These are phyloP conservation scores for Aphanomyces invadans DNA, from an alignment of 352 stramenopile species.

Conservation along the genomic window DNA sequence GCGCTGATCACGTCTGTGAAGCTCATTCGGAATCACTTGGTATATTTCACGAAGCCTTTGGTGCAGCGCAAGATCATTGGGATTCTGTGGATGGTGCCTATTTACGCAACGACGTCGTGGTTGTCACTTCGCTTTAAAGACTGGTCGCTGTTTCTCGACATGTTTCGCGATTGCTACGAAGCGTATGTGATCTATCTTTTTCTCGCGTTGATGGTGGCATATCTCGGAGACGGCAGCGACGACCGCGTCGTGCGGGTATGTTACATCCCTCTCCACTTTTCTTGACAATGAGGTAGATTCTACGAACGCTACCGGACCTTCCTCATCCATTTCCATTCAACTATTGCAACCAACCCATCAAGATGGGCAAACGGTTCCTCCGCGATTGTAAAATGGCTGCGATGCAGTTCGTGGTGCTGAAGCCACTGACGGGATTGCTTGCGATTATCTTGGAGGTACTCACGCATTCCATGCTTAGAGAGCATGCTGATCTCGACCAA, in stretches of 20 bases:
- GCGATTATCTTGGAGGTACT: conserved; percentile 71
- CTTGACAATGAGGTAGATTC: conserved; percentile 26
- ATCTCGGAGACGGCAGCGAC: conserved; percentile 89
- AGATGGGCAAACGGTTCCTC: conserved; percentile 84
- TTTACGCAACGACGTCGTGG: conserved; percentile 96
- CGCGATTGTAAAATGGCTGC: conserved; percentile 91
- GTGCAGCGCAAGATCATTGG: conserved; percentile 95
- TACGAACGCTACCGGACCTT: conserved; percentile 55
- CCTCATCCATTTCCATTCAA: conserved; percentile 70
- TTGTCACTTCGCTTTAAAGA: conserved; percentile 94
- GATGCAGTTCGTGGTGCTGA: conserved; percentile 95
- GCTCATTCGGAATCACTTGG: conserved; percentile 87
- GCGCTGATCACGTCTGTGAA: conserved; percentile 83
- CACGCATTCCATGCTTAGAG: conserved; percentile 43
- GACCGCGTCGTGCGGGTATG: conserved; percentile 57
- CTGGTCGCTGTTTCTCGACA: conserved; percentile 77
- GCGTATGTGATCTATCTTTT: conserved; percentile 98
- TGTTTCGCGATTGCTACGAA: conserved; percentile 97
- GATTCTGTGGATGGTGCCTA: conserved; percentile 98
- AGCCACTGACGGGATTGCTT: conserved; percentile 86
- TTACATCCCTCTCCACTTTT: conserved; percentile 28
- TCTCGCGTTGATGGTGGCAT: conserved; percentile 93
- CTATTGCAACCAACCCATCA: conserved; percentile 49
- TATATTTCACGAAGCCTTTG: conserved; percentile 88
- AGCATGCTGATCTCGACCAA: too few species aligned